phyloP scores from a whole-genome alignment of 805 yeast genomes.

The Kurtzmaniella fragi region DNA sequence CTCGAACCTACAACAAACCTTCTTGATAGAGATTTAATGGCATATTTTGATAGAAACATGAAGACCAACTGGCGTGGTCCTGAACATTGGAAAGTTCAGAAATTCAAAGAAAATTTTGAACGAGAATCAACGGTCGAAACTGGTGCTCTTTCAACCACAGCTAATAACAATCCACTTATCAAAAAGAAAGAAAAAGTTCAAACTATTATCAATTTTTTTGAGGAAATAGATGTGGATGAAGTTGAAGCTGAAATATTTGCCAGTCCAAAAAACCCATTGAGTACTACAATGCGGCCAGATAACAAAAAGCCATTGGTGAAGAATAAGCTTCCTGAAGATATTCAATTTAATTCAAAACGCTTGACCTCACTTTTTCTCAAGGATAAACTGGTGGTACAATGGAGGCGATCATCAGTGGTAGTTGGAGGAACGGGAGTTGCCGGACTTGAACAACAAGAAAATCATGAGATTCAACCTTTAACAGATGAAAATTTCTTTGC shows the following conservation, averaged over 20 bases:
- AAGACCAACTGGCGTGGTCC: slow-evolving; percentile 81
- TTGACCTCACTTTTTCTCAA: slow-evolving; percentile 65
- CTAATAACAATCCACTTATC: slow-evolving; percentile 3
- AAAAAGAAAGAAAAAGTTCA: slow-evolving; percentile 19
- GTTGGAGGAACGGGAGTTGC: slow-evolving; percentile 7
- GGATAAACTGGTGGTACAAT: slow-evolving; percentile 32
- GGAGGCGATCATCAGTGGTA: slow-evolving; percentile 16
- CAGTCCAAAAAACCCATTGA: slow-evolving; percentile 18
- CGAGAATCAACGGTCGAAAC: slow-evolving; percentile 2
- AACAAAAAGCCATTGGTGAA: slow-evolving; percentile 15
- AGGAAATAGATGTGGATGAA: slow-evolving; percentile 19
- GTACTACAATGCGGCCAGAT: slow-evolving; percentile 7
- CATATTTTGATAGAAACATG: slow-evolving; percentile 74
- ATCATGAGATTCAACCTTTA: slow-evolving; percentile 25
- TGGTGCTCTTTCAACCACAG: slow-evolving; percentile 2
- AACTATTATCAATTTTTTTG: slow-evolving; percentile 26
- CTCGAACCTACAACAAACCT: slow-evolving; percentile 13
- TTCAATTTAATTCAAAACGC: slow-evolving; percentile 63
- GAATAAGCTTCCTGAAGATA: slow-evolving; percentile 66
- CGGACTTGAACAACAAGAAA: slow-evolving; percentile 4
- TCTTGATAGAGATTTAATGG: slow-evolving; percentile 62
- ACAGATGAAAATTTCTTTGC: slow-evolving; percentile 77
- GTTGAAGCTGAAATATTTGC: slow-evolving; percentile 31
- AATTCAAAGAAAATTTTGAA: slow-evolving; percentile 27
- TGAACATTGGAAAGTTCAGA: slow-evolving; percentile 84